These are phyloP conservation scores for Yamadazyma sp. DNA, from an alignment of 805 yeast species.

Conservation along the genomic window DNA sequence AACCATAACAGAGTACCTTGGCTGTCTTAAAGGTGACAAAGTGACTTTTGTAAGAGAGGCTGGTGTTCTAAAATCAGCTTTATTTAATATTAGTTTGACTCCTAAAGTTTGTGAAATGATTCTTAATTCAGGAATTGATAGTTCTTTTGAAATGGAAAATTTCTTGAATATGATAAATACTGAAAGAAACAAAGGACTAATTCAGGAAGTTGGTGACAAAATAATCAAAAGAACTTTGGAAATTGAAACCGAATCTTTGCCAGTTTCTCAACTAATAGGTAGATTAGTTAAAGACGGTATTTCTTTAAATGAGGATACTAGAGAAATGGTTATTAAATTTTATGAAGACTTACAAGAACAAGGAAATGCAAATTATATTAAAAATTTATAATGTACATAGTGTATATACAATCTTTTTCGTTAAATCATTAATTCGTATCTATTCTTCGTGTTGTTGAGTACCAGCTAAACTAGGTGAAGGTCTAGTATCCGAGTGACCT, in stretches of 20 bases:
- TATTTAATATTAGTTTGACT: conserved; percentile 4
- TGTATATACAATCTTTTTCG: too few relatives aligned
- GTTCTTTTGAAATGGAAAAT: conserved; percentile 9
- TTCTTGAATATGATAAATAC: conserved; percentile 5
- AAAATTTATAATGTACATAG: conserved; percentile 6
- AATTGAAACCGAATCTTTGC: conserved; percentile 15
- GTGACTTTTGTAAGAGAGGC: conserved; percentile 9
- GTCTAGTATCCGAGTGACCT: too few relatives aligned
- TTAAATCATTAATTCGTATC: too few relatives aligned
- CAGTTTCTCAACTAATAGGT: conserved; percentile 20
- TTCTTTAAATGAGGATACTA: not conserved
- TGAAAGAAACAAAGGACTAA: conserved; percentile 2
- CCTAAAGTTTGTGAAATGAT: not conserved
- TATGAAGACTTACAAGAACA: conserved; percentile 1
- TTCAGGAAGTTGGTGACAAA: conserved; percentile 13
- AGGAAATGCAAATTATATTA: conserved; percentile 2
- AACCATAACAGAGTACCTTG: conserved; percentile 5
- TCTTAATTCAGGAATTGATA: conserved; percentile 4
- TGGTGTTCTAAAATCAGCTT: conserved; percentile 8
- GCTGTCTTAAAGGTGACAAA: conserved; percentile 1
- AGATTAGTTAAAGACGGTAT: conserved; percentile 6
- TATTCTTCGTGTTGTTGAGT: too few relatives aligned
- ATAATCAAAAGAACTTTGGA: conserved; percentile 14
- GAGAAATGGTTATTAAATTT: not conserved
- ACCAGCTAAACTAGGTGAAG: too few relatives aligned